A percentile compares a stretch with the other conserved stretches of the same genome.
Evolutionary conservation across 257 asterid genomes (phyloP).

Genomic region (Solanum gracilifrons): DNA sequence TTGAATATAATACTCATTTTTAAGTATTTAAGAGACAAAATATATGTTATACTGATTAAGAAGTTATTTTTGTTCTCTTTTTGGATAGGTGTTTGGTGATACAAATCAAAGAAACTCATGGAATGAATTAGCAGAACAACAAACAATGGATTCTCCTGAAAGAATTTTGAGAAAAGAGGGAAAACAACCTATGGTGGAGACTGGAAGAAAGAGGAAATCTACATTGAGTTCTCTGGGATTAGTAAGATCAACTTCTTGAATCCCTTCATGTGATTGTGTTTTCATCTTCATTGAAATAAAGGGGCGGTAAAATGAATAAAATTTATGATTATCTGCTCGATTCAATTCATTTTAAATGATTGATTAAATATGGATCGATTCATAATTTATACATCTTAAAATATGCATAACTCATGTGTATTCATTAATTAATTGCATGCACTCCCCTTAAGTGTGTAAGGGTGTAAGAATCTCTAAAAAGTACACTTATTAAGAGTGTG

Average conservation of each 20-base stretch:
- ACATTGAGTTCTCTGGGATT: neutral
- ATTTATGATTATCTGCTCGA: neutral
- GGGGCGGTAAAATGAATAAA: neutral
- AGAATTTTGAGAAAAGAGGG: neutral
- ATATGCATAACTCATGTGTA: too few species aligned
- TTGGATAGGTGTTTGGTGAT: neutral
- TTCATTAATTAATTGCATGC: too few species aligned
- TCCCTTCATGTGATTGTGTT: neutral
- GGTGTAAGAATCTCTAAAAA: neutral
- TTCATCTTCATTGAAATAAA: neutral
- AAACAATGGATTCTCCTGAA: neutral
- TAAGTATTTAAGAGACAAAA: neutral
- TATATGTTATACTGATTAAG: too few species aligned
- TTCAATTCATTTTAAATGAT: too few species aligned
- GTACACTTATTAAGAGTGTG: too few species aligned
- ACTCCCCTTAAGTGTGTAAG: neutral
- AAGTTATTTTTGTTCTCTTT: too few species aligned
- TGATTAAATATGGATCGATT: neutral
- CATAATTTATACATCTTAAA: too few species aligned
- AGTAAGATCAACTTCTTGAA: neutral
- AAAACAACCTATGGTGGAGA: neutral
- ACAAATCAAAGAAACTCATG: neutral
- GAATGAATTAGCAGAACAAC: neutral
- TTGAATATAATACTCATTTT: neutral
- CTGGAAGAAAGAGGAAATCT: neutral